Evolutionary conservation across 441 rosid species (phyloP).

Genomic region (Corymbia citriodora): DNA sequence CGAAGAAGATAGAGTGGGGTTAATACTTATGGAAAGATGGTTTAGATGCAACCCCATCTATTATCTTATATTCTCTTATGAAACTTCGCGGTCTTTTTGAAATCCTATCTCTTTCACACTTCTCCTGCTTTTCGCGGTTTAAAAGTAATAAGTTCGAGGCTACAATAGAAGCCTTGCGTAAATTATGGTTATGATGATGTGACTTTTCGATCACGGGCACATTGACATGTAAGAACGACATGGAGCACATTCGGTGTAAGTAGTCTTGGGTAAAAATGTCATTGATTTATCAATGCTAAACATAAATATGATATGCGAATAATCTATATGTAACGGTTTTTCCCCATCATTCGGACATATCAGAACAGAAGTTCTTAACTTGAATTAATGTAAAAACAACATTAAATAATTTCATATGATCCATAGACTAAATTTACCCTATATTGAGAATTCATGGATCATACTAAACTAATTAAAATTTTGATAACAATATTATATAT

Average conservation of each 20-base stretch:
- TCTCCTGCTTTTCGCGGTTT: neutral
- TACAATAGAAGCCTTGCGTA: neutral
- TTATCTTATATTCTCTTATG: neutral
- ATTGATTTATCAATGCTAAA: neutral
- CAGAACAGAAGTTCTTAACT: neutral
- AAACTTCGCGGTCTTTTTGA: neutral
- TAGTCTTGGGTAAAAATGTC: neutral
- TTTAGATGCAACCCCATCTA: neutral
- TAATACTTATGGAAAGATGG: neutral
- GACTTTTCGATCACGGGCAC: neutral
- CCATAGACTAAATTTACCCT: too few relatives aligned
- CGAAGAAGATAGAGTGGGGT: neutral
- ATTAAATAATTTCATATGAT: neutral
- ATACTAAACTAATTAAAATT: too few relatives aligned
- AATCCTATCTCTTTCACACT: neutral
- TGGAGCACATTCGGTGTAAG: accelerated
- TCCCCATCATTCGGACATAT: too few relatives aligned
- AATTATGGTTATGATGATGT: neutral
- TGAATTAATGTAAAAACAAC: neutral
- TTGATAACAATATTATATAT: too few relatives aligned
- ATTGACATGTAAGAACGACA: neutral
- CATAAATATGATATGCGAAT: neutral
- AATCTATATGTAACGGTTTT: neutral
- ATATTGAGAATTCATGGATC: too few relatives aligned
- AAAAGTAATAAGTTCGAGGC: neutral